Percentiles rank a stretch among this genome's conserved stretches.
phyloP scores from a whole-genome alignment of 352 stramenopile species.

The Aphanomyces cochlioides region DNA sequence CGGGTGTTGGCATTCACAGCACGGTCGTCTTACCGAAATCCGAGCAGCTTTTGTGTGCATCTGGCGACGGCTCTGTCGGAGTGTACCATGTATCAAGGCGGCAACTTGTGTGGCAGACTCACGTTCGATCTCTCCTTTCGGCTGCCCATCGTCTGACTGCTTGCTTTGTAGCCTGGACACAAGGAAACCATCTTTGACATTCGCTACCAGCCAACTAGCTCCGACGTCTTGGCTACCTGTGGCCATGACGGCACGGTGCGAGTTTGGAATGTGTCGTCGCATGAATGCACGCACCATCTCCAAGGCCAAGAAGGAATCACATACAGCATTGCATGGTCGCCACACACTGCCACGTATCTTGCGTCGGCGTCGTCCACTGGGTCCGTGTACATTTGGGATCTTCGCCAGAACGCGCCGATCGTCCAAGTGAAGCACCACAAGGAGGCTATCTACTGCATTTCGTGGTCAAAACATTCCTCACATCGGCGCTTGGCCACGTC shows the following conservation, averaged over 20 bases:
- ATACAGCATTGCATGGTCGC: constrained; percentile 30
- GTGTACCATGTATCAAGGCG: constrained; percentile 26
- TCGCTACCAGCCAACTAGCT: constrained; percentile 17
- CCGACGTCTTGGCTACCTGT: constrained; percentile 30
- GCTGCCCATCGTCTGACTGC: no score
- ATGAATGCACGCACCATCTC: constrained; percentile 28
- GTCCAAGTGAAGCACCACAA: constrained; percentile 18
- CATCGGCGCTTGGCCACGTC: constrained; percentile 21
- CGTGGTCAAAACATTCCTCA: constrained; percentile 21
- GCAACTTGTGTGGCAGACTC: constrained; percentile 16
- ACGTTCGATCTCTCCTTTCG: neutral
- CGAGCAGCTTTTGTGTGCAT: constrained; percentile 17
- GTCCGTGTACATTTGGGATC: constrained; percentile 31
- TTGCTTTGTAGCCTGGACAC: constrained; percentile 23
- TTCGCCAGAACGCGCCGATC: neutral
- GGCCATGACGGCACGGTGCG: constrained; percentile 32
- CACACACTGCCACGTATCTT: neutral
- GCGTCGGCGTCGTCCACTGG: constrained; percentile 26
- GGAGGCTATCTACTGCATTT: constrained; percentile 28
- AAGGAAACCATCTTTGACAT: constrained; percentile 37
- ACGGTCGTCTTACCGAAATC: constrained; percentile 6
- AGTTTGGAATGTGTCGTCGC: constrained; percentile 26
- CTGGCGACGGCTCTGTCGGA: constrained; percentile 30
- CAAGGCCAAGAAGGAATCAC: constrained; percentile 28
- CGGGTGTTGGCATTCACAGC: constrained; percentile 15